Percentiles rank a stretch among this genome's conserved stretches.
Conservation (phyloP, 352 stramenopile species). For the Phytophthora crassamura region DNA sequence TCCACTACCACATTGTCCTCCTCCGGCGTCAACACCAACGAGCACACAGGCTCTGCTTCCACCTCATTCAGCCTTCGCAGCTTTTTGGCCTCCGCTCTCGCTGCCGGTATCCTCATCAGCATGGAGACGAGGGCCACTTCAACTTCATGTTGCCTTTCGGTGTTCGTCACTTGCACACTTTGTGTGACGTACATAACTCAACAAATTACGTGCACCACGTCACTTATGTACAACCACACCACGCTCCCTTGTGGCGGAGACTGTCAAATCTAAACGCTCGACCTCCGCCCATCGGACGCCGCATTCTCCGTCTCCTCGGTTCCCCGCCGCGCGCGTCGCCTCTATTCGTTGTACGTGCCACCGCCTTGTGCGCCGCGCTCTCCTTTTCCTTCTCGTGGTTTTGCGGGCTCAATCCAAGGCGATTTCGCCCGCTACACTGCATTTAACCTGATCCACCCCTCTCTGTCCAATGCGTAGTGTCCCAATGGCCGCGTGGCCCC, state of each 20-base stretch:
- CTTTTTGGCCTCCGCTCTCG: not conserved
- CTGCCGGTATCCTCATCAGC: not conserved
- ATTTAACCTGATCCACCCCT: slow-evolving; percentile 12
- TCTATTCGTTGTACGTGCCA: slow-evolving; percentile 18
- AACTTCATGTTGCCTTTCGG: slow-evolving; percentile 13
- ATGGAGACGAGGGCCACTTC: slow-evolving; percentile 6
- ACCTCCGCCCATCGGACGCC: not conserved
- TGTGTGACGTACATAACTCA: not conserved
- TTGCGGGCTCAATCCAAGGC: not conserved
- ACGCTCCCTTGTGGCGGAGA: slow-evolving; percentile 20
- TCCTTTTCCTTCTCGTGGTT: not conserved
- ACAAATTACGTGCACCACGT: slow-evolving; percentile 4
- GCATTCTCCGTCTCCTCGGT: not conserved
- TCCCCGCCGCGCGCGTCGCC: not conserved
- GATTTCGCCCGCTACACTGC: not conserved
- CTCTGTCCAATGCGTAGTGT: slow-evolving; percentile 34
- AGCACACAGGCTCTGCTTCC: slow-evolving; percentile 16
- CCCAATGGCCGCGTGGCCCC: slow-evolving; percentile 40
- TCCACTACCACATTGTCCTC: slow-evolving; percentile 13
- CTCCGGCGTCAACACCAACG: slow-evolving; percentile 20
- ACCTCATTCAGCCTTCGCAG: not conserved
- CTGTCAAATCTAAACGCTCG: slow-evolving; percentile 32
- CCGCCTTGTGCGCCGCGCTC: not conserved
- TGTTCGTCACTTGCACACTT: slow-evolving; percentile 8
- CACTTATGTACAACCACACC: slow-evolving; percentile 12